Evolutionary conservation across 1,284 basidiomycete genomes (phyloP), one percentile per base, ranked within the genome.

Genomic region (Cutaneotrichosporon mucoides): DNA sequence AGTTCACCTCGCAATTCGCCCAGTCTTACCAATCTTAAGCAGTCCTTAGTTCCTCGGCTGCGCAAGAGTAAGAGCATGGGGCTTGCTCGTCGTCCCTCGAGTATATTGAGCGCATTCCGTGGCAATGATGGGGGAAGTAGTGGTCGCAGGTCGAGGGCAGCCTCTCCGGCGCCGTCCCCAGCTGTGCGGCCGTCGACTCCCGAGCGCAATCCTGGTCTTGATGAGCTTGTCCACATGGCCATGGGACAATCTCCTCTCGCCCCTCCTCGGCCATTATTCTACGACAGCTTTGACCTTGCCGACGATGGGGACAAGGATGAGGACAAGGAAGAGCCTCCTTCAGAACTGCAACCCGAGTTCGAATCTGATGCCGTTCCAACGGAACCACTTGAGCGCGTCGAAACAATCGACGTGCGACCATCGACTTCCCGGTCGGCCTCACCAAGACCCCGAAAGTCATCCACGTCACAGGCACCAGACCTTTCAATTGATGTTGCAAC

Each of bases 21-120:
- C 7, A 52, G 49, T 12, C 44, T 57, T 36, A 53, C 46, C 45
- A 45, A 53, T 36, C 36, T 57, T 41, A 57, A 54, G 52, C 36
- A 53, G n/a, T 41, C 47, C 2, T 36, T 64, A n/a, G 58, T 57
- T 24, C 62, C 62, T 11, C 46, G 59, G 4, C 46, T 64, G 3
- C 55, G 60, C 40, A 64, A 64, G 52, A 58, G 56, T 54, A 58
- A 54, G 48, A 61, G 59, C 42, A 43, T 61, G 37, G 59, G 41
- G 8, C 41, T 53, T 10, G 16, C 16, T 13, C 34, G 36, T 4
- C 59, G 56, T 4, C 59, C 59, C 2, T 45, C 53, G 33, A 54
- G 53, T 15, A 37, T 54, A 6, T 12, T 55, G 16, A 51, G 38
- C 24, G 37, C 38, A 11, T 33, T 51, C 16, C 49, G 49, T 11